A percentile compares a stretch with the other conserved stretches of the same genome.
phyloP scores from a whole-genome alignment of 768 basidiomycete genomes.

The Naganishia vaughanmartiniae region DNA sequence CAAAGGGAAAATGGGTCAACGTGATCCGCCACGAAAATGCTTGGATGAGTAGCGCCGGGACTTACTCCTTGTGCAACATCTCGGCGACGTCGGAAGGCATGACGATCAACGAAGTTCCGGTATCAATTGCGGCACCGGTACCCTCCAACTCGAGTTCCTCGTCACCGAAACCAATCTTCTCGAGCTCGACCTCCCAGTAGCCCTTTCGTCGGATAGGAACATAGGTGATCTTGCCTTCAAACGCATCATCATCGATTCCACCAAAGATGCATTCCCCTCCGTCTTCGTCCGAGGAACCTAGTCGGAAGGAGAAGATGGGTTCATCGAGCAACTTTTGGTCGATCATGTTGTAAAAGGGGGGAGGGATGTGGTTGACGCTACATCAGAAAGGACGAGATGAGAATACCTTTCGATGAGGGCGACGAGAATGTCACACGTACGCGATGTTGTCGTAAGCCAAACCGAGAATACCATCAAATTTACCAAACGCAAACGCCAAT shows the following conservation, averaged over 20 bases:
- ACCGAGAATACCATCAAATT: constrained; percentile 93
- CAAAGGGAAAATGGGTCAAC: not conserved
- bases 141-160: constrained; percentile 86
- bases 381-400: constrained; percentile 19
- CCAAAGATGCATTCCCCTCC: constrained; percentile 90
- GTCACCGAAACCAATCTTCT: constrained; percentile 77
- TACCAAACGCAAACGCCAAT: constrained; percentile 81
- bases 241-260: constrained; percentile 74
- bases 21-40: not conserved
- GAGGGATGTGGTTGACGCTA: constrained; percentile 79
- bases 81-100: constrained; percentile 92
- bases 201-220: constrained; percentile 91
- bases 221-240: constrained; percentile 75
- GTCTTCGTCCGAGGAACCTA: constrained; percentile 80
- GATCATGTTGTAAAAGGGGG: constrained; percentile 94
- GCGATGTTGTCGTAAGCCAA: constrained; percentile 93
- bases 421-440: constrained; percentile 1
- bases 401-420: not conserved
- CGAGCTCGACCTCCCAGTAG: constrained; percentile 96
- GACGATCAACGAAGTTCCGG: constrained; percentile 90
- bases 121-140: constrained; percentile 64
- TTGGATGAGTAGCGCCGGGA: constrained; percentile 14
- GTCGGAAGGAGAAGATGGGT: constrained; percentile 89
- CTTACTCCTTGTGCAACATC: constrained; percentile 73
- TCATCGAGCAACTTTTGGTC: constrained; percentile 73